Evolutionary conservation across 129 eudicot species (phyloP).

Genomic region (Heracleum sosnowskyi): DNA sequence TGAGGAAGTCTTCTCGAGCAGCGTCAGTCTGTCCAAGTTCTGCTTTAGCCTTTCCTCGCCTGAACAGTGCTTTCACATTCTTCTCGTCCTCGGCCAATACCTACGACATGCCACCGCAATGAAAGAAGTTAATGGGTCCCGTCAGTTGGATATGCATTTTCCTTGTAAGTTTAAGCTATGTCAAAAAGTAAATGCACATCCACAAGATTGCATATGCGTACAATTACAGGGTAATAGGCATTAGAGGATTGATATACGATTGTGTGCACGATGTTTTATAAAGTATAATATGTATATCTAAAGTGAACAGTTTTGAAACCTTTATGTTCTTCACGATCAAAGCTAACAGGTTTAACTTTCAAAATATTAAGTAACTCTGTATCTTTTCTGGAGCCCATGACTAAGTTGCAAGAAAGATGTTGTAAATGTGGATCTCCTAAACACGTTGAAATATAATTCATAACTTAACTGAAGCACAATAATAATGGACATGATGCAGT

Average conservation of each 20-base stretch:
- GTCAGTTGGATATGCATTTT: neutral
- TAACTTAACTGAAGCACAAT: neutral
- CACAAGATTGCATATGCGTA: neutral
- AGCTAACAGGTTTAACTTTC: neutral
- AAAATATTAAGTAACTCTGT: neutral
- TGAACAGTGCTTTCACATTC: slow-evolving; percentile 78
- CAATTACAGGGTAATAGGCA: neutral
- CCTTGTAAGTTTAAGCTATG: neutral
- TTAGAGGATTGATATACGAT: neutral
- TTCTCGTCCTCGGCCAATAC: slow-evolving; percentile 82
- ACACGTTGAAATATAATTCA: neutral
- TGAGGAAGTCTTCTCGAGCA: slow-evolving; percentile 78
- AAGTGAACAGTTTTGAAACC: neutral
- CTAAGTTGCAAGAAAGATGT: neutral
- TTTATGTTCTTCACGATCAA: neutral
- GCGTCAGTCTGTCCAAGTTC: slow-evolving; percentile 96
- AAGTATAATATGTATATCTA: neutral
- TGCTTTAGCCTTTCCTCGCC: slow-evolving; percentile 88
- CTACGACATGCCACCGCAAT: slow-evolving; percentile 21
- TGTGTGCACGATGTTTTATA: neutral
- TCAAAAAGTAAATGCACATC: too few species aligned
- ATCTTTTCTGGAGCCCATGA: neutral
- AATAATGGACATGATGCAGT: neutral
- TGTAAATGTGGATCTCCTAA: neutral
- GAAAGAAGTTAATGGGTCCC: neutral